Evolutionary conservation across 129 eudicot species (phyloP).

Genomic region (Lactuca sativa): DNA sequence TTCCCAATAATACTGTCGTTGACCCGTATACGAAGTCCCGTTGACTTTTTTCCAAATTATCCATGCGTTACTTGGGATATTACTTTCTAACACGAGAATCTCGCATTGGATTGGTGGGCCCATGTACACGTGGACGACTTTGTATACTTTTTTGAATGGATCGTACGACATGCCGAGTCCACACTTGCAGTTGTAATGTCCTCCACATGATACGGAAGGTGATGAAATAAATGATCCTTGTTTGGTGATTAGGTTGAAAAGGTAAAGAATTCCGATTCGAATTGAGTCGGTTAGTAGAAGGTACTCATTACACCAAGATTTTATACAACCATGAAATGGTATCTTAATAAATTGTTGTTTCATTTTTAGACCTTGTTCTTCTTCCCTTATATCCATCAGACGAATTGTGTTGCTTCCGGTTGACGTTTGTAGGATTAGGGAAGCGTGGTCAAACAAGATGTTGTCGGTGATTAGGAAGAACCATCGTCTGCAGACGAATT

Average conservation of each 20-base stretch:
- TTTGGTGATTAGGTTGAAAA: slow-evolving; percentile 30
- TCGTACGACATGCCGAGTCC: slow-evolving; percentile 36
- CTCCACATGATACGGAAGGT: slow-evolving; percentile 23
- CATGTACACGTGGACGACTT: slow-evolving; percentile 36
- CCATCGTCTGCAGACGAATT: slow-evolving; percentile 31
- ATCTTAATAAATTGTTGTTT: slow-evolving; percentile 22
- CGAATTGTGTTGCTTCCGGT: slow-evolving; percentile 20
- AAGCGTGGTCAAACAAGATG: slow-evolving; percentile 31
- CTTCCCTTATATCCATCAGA: slow-evolving; percentile 28
- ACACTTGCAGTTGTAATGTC: slow-evolving; percentile 30
- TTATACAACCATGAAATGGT: slow-evolving; percentile 31
- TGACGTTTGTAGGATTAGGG: slow-evolving; percentile 25
- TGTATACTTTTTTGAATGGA: slow-evolving; percentile 28
- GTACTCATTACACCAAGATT: slow-evolving; percentile 35
- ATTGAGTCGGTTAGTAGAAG: slow-evolving; percentile 23
- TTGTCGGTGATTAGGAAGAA: slow-evolving; percentile 21
- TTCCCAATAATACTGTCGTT: slow-evolving; percentile 27
- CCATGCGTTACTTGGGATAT: neutral
- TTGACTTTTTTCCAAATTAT: slow-evolving; percentile 28
- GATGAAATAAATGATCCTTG: slow-evolving; percentile 23
- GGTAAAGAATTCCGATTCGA: slow-evolving; percentile 7
- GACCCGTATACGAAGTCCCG: slow-evolving; percentile 24
- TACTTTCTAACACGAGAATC: slow-evolving; percentile 23
- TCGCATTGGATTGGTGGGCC: slow-evolving; percentile 36
- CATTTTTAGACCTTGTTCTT: slow-evolving; percentile 15